These are phyloP conservation scores for Blastocystis sp. DNA, from an alignment of 352 stramenopile genomes.

Conservation along the genomic window DNA sequence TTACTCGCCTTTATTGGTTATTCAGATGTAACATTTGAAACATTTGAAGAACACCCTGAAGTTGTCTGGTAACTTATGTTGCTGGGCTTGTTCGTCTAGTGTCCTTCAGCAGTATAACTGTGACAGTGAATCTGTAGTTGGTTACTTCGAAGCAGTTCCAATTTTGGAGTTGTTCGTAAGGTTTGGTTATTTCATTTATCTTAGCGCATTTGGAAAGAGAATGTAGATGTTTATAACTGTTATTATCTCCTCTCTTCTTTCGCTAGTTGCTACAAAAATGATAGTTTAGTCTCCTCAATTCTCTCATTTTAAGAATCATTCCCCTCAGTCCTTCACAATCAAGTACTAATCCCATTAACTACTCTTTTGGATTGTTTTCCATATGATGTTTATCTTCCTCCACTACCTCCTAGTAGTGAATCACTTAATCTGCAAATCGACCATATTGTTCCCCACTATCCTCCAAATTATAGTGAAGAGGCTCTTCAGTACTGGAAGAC, in stretches of 20 bases:
- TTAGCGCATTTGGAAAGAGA: background rate
- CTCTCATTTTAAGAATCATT: background rate
- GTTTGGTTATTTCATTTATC: background rate
- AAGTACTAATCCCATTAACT: background rate
- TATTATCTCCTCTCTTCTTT: conserved; percentile 18
- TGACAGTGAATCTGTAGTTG: background rate
- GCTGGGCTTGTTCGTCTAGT: background rate
- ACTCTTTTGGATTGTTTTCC: conserved; percentile 2
- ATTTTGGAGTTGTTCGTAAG: conserved; percentile 15
- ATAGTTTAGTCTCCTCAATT: background rate
- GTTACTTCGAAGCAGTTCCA: background rate
- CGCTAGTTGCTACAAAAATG: background rate
- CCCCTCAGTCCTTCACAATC: background rate
- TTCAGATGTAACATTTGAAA: background rate
- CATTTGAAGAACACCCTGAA: background rate
- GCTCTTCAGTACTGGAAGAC: background rate
- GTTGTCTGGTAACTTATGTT: background rate
- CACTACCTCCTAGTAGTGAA: background rate
- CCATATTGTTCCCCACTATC: background rate
- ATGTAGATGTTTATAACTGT: background rate
- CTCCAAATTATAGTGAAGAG: background rate
- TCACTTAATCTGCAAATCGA: background rate
- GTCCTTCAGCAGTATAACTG: background rate
- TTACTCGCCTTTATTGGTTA: background rate
- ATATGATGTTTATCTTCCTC: background rate